These are phyloP conservation scores for Colletotrichum magnum DNA, from an alignment of 2,329 filamentous ascomycete species.

Conservation along the genomic window DNA sequence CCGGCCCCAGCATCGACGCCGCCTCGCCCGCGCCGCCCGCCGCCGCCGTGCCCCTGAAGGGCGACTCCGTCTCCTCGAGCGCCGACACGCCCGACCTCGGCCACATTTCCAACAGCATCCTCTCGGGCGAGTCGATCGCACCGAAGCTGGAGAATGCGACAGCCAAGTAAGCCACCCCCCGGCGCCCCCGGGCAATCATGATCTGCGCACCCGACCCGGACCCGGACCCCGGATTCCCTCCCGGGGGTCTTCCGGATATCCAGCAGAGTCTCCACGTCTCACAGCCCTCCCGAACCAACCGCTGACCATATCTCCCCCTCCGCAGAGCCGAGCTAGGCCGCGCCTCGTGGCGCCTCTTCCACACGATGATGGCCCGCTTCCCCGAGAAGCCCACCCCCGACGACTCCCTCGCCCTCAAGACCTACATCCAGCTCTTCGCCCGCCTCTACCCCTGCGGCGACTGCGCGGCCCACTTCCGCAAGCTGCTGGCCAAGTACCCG, in stretches of 20 bases:
- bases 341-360: conserved; percentile 78
- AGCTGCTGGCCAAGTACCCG: conserved; percentile 72
- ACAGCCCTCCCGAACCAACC: not conserved
- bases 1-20: conserved; percentile 54
- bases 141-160: conserved; percentile 88
- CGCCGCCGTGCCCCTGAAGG: conserved; percentile 39
- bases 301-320: conserved; percentile 23
- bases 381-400: conserved; percentile 75
- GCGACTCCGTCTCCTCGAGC: conserved; percentile 38
- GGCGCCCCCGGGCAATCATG: not conserved
- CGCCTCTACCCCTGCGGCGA: conserved; percentile 80
- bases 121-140: conserved; percentile 80
- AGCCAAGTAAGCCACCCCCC: conserved; percentile 70
- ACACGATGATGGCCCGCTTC: conserved; percentile 80
- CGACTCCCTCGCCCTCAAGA: conserved; percentile 73
- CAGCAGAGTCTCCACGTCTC: not conserved
- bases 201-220: not conserved
- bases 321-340: conserved; percentile 74
- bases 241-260: not conserved
- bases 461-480: conserved; percentile 77
- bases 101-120: conserved; percentile 61
- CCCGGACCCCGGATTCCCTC: not conserved
- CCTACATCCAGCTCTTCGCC: conserved; percentile 76
- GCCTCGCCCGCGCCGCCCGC: conserved; percentile 22
- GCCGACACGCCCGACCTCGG: conserved; percentile 54